Evolutionary conservation across 2,329 filamentous ascomycete genomes (phyloP), one percentile per base, ranked within the genome.

Genomic region (Niveomyces coronatus): DNA sequence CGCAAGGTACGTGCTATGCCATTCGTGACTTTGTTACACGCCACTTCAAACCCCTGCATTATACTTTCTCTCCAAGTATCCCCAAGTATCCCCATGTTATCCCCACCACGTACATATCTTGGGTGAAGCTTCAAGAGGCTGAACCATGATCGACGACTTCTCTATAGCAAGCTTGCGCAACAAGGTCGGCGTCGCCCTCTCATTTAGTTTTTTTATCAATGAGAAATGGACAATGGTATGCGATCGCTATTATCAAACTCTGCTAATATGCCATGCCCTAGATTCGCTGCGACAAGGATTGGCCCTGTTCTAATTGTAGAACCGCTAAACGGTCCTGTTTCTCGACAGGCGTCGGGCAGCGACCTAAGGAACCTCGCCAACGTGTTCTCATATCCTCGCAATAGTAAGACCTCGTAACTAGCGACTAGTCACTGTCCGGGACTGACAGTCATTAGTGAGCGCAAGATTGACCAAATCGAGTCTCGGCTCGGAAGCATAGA

Each of bases 271-370:
- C 38, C 17, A 15, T 4, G 10, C 36, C 33, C 45, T 13, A 76
- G 72, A 72, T 76, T 40, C 69, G 70, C 32, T 76, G 72, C 49
- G 70, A 76, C 50, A 75, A 73, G 52, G 67, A 71, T 28, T 66
- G 64, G 44, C 72, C 72, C 18, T 76, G 72, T 51, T 69, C 71
- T 37, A 76, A 75, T 47, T 76, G 72, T 48, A 64, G 67, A 23
- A 70, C 64, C 17, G 68, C 70, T 19, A 67, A 66, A 44, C 61
- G 71, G 8, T 49, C 60, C 10, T 76, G 72, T 49, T 73, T 68
- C 41, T 75, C 70, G 4, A 73, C 69, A 0, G 71, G 71, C 4
- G 57, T 62, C 10, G 67, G 68, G 7, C 71, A 75, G 48, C 65
- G 69, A 42, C 67, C 70, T 18, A 72, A 69, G 50, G 71, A 75